These are phyloP conservation scores for Daedaleopsis nitida DNA, from an alignment of 768 basidiomycete genomes.

Conservation along the genomic window DNA sequence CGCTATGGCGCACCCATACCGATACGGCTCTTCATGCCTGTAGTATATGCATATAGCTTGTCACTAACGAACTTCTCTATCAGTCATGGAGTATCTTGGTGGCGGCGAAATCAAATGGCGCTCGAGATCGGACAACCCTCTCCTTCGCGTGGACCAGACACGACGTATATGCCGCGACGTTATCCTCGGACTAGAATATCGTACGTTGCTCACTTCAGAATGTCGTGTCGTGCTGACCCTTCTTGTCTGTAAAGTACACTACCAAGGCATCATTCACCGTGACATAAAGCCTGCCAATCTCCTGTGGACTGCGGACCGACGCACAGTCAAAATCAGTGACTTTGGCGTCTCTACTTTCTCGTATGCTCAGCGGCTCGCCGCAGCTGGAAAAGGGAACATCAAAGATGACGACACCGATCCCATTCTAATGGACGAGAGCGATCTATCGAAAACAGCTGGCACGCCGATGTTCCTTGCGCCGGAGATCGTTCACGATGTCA, in stretches of 20 bases:
- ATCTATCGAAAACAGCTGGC: slow-evolving; percentile 88
- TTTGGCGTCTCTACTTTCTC: slow-evolving; percentile 98
- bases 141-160: slow-evolving; percentile 82
- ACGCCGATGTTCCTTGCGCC: slow-evolving; percentile 97
- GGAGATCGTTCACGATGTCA: slow-evolving; percentile 78
- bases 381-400: slow-evolving; percentile 50
- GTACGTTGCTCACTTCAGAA: slow-evolving; percentile 51
- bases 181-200: slow-evolving; percentile 91
- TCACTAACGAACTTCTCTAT: not conserved
- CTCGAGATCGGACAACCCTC: slow-evolving; percentile 60
- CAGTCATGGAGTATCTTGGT: slow-evolving; percentile 95
- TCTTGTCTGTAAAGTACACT: slow-evolving; percentile 68
- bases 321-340: slow-evolving; percentile 94
- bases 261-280: slow-evolving; percentile 97
- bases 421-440: slow-evolving; percentile 79
- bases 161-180: slow-evolving; percentile 90
- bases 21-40: not conserved
- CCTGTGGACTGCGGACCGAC: slow-evolving; percentile 84
- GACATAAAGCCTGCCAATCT: slow-evolving; percentile 99
- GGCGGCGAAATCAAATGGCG: slow-evolving; percentile 96
- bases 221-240: not conserved
- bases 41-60: not conserved
- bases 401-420: slow-evolving; percentile 45
- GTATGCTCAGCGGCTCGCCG: slow-evolving; percentile 78
- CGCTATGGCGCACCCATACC: not conserved